Percentiles rank a stretch among this genome's conserved stretches.
Evolutionary conservation across 768 basidiomycete genomes (phyloP).

Genomic region (Filobasidium floriforme): DNA sequence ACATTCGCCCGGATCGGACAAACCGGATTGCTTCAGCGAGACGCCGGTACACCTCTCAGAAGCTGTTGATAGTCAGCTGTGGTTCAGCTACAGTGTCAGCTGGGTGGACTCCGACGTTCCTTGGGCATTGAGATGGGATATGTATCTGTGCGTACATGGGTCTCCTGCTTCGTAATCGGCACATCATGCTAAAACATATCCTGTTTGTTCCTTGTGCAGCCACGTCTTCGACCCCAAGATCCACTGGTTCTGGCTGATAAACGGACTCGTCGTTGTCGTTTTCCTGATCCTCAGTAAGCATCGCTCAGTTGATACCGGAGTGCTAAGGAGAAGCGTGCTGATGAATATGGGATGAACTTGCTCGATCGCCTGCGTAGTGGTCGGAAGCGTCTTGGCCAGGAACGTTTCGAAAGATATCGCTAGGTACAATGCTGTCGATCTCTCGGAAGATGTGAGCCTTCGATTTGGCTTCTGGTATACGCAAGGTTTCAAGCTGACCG

Average conservation of each 20-base stretch:
- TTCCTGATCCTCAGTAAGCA: conserved; percentile 57
- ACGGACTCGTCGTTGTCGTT: conserved; percentile 80
- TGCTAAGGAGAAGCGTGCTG: not conserved
- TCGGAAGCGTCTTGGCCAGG: conserved; percentile 77
- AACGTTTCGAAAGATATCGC: conserved; percentile 86
- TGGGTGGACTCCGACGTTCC: conserved; percentile 73
- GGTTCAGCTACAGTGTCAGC: conserved; percentile 78
- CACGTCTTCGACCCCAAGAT: conserved; percentile 89
- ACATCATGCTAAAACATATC: not conserved
- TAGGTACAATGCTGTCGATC: conserved; percentile 89
- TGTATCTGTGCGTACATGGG: conserved; percentile 55
- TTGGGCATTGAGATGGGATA: conserved; percentile 92
- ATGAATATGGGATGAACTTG: not conserved
- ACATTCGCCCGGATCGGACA: conserved; percentile 18
- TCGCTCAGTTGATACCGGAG: not conserved
- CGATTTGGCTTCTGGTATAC: too few relatives aligned
- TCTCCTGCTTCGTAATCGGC: not conserved
- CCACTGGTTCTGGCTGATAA: conserved; percentile 92
- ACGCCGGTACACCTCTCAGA: conserved; percentile 56
- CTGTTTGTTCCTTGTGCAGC: not conserved
- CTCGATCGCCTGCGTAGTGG: conserved; percentile 54
- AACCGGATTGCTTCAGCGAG: conserved; percentile 34
- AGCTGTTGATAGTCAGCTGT: conserved; percentile 56
- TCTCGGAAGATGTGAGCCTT: conserved; percentile 64
- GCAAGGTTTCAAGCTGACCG: not conserved